Conservation (phyloP, 345 rosid species). For the Stellera chamaejasme region DNA sequence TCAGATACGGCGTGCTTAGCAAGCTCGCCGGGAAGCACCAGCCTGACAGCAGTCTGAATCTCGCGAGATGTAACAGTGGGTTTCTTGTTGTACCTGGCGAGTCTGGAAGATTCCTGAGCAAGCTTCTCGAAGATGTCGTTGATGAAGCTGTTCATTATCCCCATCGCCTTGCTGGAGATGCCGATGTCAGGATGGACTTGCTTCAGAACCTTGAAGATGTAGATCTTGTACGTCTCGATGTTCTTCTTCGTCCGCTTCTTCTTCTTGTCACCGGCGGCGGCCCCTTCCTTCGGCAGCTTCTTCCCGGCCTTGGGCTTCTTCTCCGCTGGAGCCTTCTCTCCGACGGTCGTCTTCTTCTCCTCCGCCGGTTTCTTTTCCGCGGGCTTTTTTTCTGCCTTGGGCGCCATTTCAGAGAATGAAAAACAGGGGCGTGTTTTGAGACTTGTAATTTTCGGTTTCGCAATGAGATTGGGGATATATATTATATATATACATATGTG, state of each 20-base stretch:
- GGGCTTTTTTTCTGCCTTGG: not conserved
- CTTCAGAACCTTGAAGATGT: slow-evolving; percentile 16
- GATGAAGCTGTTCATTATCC: slow-evolving; percentile 16
- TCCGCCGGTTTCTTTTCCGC: slow-evolving; percentile 16
- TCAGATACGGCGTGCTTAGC: slow-evolving; percentile 16
- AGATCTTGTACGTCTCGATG: slow-evolving; percentile 14
- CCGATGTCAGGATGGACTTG: slow-evolving; percentile 16
- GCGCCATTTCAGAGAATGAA: slow-evolving; percentile 4
- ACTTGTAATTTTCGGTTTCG: not conserved
- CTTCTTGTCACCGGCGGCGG: slow-evolving; percentile 13
- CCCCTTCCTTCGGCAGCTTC: slow-evolving; percentile 13
- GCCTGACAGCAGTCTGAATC: slow-evolving; percentile 14
- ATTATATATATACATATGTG: not conserved
- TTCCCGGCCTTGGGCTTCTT: slow-evolving; percentile 15
- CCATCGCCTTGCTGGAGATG: slow-evolving; percentile 17
- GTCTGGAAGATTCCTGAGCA: slow-evolving; percentile 12
- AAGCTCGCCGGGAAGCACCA: slow-evolving; percentile 16
- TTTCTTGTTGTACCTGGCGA: slow-evolving; percentile 17
- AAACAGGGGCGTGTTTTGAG: not conserved
- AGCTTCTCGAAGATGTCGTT: slow-evolving; percentile 18
- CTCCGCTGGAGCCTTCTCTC: slow-evolving; percentile 19
- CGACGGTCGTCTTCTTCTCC: slow-evolving; percentile 14
- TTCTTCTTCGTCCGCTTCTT: slow-evolving; percentile 14
- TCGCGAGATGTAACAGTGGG: slow-evolving; percentile 14
- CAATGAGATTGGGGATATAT: too few species aligned